Evolutionary conservation across 352 stramenopile genomes (phyloP), one percentile per base, ranked within the genome.

Genomic region (Stephanocyclus meneghinianus): DNA sequence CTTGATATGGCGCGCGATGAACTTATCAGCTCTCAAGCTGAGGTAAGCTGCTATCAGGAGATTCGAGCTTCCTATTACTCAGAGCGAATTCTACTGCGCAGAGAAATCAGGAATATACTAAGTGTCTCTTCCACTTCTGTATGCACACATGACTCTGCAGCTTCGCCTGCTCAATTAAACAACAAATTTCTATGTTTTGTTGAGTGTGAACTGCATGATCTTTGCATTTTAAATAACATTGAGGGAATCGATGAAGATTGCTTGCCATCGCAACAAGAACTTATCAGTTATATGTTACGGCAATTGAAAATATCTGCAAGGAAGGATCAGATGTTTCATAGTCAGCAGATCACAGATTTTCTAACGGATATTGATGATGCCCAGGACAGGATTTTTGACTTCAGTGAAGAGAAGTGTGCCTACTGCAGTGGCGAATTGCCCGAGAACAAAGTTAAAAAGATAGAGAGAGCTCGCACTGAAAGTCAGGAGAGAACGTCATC

Each of bases 191-290:
- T 76, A n/a, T 70, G 64, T 40, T 61, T 6, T 5, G 50, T 83
- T 51, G 76, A 83, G 56, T 18, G 65, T 45, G 61, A 78, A 56
- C 44, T 83, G 32, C 76, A 62, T 13, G 68, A 83, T 67, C 48
- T 78, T 10, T 78, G 69, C 47, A 65, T 71, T 53, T 40, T 76
- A 51, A 21, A 78, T 16, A 57, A 74, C n/a, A 21, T 55, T 26
- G 44, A 74, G 11, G 29, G 42, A 53, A 18, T 74, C 2, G 55
- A 45, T 8, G n/a, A 74, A 35, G 55, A 74, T n/a, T 32, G 6
- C 1, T 35, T 40, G 9, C 32, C 45, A 6, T 64, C 62, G 60
- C 48, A 74, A 66, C 13, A 9, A 37, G 63, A 83, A 44, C 16
- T 26, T 35, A 73, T 83, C 29, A 48, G 71, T 51, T 15, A 1